These are phyloP conservation scores for Triadica sebifera DNA, from an alignment of 345 rosid genomes.

Conservation along the genomic window DNA sequence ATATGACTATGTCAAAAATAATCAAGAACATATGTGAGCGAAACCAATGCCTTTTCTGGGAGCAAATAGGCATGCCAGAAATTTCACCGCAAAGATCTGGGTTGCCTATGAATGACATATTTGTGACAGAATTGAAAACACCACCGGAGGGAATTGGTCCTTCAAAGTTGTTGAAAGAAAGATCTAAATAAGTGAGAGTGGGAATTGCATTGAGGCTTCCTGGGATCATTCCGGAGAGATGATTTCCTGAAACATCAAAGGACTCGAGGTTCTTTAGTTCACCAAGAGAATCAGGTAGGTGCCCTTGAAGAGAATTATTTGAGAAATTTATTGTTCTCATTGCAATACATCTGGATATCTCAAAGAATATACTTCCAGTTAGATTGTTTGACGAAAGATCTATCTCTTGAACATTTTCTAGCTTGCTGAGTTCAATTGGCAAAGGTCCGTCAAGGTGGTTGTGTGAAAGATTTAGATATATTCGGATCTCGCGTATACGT, in stretches of 20 bases:
- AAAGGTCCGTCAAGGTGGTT: constrained; percentile 47
- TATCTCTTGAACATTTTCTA: constrained; percentile 50
- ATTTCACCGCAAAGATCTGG: constrained; percentile 37
- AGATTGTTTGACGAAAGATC: constrained; percentile 53
- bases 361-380: constrained; percentile 39
- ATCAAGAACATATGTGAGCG: constrained; percentile 31
- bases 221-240: constrained; percentile 45
- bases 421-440: constrained; percentile 53
- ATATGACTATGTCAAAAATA: constrained; percentile 25
- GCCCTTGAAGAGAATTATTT: constrained; percentile 42
- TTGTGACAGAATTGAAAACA: constrained; percentile 36
- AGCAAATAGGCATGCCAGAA: constrained; percentile 31
- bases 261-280: constrained; percentile 42
- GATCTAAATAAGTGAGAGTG: constrained; percentile 44
- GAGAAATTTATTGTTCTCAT: constrained; percentile 40
- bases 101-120: constrained; percentile 44
- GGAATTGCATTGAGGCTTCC: constrained; percentile 36
- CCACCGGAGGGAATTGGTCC: constrained; percentile 51
- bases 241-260: constrained; percentile 47
- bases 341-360: constrained; percentile 46
- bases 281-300: constrained; percentile 46
- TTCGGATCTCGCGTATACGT: constrained; percentile 36
- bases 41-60: constrained; percentile 26
- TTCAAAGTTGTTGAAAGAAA: constrained; percentile 46
- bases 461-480: constrained; percentile 46